Evolutionary conservation across 169 alveolate genomes (phyloP).

Genomic region (Plasmodium knowlesi): DNA sequence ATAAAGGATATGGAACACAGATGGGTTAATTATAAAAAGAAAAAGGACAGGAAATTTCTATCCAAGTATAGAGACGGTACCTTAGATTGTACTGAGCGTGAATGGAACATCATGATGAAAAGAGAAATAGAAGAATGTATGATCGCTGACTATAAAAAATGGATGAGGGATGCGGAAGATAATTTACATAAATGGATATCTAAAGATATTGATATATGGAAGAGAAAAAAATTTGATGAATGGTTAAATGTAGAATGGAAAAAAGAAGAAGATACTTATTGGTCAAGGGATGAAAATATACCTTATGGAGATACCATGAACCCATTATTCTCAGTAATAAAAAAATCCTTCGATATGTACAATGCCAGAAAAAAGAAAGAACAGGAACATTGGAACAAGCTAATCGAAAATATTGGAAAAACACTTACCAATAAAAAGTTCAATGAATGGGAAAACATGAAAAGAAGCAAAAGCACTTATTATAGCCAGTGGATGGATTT

Average conservation of each 20-base stretch:
- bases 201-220: not conserved
- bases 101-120: not conserved
- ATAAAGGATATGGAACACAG: not conserved
- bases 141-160: not conserved
- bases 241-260: not conserved
- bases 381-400: not conserved
- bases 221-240: not conserved
- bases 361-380: not conserved
- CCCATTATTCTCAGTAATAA: not conserved
- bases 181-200: not conserved
- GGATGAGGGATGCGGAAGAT: not conserved
- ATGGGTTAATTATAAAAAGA: not conserved
- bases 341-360: not conserved
- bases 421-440: not conserved
- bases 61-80: not conserved
- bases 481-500: not conserved
- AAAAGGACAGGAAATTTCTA: not conserved
- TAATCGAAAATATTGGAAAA: not conserved
- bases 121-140: not conserved
- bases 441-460: not conserved
- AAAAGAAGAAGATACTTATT: not conserved
- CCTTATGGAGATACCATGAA: not conserved
- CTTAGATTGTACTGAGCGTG: not conserved
- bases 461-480: not conserved
- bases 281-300: not conserved